phyloP scores from a whole-genome alignment of 129 eudicot genomes.

The Saposhnikovia divaricata region DNA sequence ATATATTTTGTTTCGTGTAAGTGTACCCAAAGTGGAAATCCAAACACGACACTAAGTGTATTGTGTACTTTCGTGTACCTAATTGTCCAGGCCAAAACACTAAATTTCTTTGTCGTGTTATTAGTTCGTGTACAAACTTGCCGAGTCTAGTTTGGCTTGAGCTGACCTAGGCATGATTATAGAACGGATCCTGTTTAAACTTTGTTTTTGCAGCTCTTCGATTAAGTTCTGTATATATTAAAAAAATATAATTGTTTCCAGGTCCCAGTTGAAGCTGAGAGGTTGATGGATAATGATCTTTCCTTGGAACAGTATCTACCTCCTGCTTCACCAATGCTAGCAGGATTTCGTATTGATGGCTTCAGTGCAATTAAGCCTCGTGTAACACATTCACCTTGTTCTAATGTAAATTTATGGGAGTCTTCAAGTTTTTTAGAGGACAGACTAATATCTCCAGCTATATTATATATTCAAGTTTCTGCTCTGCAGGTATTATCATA shows the following conservation, averaged over 20 bases:
- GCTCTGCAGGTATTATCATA: constrained; percentile 57
- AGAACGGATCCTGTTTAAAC: not conserved
- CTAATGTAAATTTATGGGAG: constrained; percentile 30
- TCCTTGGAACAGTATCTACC: constrained; percentile 67
- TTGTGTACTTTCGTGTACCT: too few species aligned
- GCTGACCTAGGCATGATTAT: not conserved
- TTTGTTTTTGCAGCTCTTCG: not conserved
- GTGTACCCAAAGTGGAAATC: too few species aligned
- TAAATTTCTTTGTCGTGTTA: too few species aligned
- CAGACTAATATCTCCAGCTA: constrained; percentile 59
- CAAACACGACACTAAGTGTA: too few species aligned
- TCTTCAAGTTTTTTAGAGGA: constrained; percentile 51
- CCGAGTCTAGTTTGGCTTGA: not conserved
- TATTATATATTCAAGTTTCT: constrained; percentile 83
- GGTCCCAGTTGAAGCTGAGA: constrained; percentile 93
- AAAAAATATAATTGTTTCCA: constrained; percentile 14
- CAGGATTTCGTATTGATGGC: constrained; percentile 92
- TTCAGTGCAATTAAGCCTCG: constrained; percentile 77
- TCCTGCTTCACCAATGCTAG: constrained; percentile 82
- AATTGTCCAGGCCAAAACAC: too few species aligned
- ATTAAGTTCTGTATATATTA: not conserved
- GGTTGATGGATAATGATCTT: constrained; percentile 61
- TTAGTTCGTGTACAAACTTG: not conserved
- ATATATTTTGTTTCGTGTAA: too few species aligned
- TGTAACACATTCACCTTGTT: constrained; percentile 71